Base-by-base conservation (phyloP, 306 rosid species). In the Medicago ruthenica region DNA sequence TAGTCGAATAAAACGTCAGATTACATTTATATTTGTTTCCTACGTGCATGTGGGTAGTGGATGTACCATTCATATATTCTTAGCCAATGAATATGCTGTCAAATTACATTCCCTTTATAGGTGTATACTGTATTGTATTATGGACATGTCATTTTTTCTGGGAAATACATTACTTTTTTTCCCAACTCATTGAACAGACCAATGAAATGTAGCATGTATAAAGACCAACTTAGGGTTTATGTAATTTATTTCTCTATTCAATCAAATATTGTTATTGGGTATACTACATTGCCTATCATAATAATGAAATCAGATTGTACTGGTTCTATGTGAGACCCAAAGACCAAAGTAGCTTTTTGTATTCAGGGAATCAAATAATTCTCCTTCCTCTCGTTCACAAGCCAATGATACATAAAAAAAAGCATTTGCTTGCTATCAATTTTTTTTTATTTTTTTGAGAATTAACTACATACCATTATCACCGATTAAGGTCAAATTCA, bases 171-270 rank as follows among this genome's bases (percentile, higher is more conserved):
- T 69, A 13, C 70, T 40, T 65, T 70, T 62, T 62, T 76, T 58
- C 74, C 75, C 75, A 5, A 54, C 16, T 72, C 58, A 65, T 73
- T 85, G 65, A 68, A 71, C 70, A 61, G 77, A 42, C 67, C 40
- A 48, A 40, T 79, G 70, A 60, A 36, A 50, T 83, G 17, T 66
- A 62, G 54, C 79, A 53, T 53, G 18, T 37, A 48, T 75, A 42
- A 39, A 53, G 36, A 45, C 53, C 42, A n/a, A 31, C 57, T 63
- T 50, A 36, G 14, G 1, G 63, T 77, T 69, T 50, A 9, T 70
- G 17, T 70, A 22, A 37, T 13, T 16, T 59, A 20, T 60, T 27
- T 14, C 41, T 16, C 67, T 15, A 40, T 40, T 79, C 73, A 40
- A 18, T 79, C 73, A 40, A 18, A 48, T 70, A n/a, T n/a, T 72